phyloP scores from a whole-genome alignment of 495 filamentous ascomycete genomes.

The Trichocladium uniseriatum region DNA sequence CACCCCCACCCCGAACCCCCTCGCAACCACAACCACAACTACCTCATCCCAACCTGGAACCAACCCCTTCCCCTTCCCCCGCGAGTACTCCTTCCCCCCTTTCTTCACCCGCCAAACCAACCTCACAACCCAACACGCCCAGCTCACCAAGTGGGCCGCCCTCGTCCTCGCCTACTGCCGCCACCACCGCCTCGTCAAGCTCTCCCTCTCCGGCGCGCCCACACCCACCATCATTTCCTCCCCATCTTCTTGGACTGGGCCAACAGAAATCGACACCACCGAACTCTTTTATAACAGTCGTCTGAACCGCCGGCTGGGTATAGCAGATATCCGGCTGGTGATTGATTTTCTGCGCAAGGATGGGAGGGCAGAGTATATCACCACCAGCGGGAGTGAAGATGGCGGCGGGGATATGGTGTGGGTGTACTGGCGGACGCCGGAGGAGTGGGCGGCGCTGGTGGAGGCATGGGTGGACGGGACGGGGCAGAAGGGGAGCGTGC shows the following conservation, averaged over 20 bases:
- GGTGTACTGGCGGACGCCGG: conserved; percentile 41
- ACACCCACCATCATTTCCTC: not conserved
- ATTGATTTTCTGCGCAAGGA: conserved; percentile 64
- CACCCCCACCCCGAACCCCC: not conserved
- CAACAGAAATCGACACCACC: conserved; percentile 10
- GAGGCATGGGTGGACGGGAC: conserved; percentile 41
- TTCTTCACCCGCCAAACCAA: conserved; percentile 79
- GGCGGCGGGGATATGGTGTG: conserved; percentile 29
- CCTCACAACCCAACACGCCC: conserved; percentile 60
- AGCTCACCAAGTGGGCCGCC: conserved; percentile 75
- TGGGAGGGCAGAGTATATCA: conserved; percentile 61
- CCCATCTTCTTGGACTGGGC: not conserved
- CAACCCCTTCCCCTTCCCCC: conserved; percentile 37
- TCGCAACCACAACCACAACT: not conserved
- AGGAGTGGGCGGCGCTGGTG: conserved; percentile 39
- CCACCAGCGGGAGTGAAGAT: conserved; percentile 44
- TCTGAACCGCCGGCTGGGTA: conserved; percentile 46
- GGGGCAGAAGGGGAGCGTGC: conserved; percentile 37
- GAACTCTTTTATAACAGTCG: conserved; percentile 45
- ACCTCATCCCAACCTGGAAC: not conserved
- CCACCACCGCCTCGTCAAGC: conserved; percentile 59
- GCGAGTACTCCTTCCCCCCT: conserved; percentile 56
- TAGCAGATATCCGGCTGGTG: conserved; percentile 56
- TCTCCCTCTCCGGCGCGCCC: conserved; percentile 48
- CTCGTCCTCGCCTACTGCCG: conserved; percentile 79